Evolutionary conservation across 176 grass and related monocot genomes (phyloP), one percentile per base, ranked within the genome.

Genomic region (Lolium multiflorum): DNA sequence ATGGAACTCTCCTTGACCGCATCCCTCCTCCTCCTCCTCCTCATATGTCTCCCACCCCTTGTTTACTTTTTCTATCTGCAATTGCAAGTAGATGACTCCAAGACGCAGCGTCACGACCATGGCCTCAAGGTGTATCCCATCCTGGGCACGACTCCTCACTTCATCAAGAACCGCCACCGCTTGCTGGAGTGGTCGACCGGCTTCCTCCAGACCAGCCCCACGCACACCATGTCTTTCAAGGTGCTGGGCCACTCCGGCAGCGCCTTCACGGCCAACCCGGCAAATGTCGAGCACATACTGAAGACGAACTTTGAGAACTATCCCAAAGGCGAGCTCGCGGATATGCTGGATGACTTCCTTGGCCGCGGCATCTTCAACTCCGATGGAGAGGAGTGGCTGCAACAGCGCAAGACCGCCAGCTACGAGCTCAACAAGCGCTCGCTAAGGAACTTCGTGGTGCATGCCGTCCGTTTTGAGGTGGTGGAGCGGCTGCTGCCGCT

Each of bases 401-500:
- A n/a, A 10, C 89, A 94, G 88, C 89, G 92, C 51, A 94, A 91
- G 89, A 62, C 89, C 14, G 78, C 85, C 39, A 91, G 92, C 83
- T 71, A 91, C 44, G 86, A 91, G 63, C 87, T 94, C 83, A 89
- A 46, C 58, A 71, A 62, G 2, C 73, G 87, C 3, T 82, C 92
- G 10, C 84, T 94, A 5, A 13, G 82, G 8, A 76, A 72, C 18
- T 86, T 94, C 44, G 69, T 87, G 1, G 60, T 35, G 75, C 26
- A 79, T 15, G 16, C 47, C 69, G 17, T 77, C 86, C 89, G 26
- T 20, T 91, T 89, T 15, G 74, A 87, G 13, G 78, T 61, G 14
- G 92, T 80, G 1, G 75, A 76, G 39, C 75, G 79, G 82, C 63
- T 65, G 13, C 11, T 65, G 62, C 62, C 62, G 62, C 62, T 65